Evolutionary conservation across 176 grass and related monocot genomes (phyloP).

Genomic region (Hordeum vulgare): DNA sequence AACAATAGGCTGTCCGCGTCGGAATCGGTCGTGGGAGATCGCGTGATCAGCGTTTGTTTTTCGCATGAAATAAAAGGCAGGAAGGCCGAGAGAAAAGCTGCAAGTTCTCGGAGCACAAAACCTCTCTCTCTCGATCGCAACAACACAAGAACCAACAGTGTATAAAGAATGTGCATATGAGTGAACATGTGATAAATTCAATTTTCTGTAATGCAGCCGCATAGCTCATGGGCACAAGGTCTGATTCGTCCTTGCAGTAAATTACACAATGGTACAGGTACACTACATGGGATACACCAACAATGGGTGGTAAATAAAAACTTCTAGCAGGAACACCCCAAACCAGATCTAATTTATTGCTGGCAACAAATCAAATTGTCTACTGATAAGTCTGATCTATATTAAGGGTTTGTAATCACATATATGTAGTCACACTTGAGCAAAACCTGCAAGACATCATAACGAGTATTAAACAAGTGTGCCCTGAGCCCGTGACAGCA

Average conservation of each 20-base stretch:
- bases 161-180: conserved; percentile 18
- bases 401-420: conserved; percentile 34
- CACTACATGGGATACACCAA: neutral
- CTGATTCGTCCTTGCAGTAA: conserved; percentile 1
- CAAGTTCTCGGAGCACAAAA: too few species aligned
- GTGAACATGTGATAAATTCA: neutral
- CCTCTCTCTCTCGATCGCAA: too few species aligned
- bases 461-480: neutral
- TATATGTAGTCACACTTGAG: conserved; percentile 27
- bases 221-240: neutral
- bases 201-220: conserved; percentile 6
- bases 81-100: too few species aligned
- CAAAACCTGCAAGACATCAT: conserved; percentile 21
- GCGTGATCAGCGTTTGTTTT: too few species aligned
- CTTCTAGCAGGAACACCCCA: neutral
- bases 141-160: neutral
- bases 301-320: neutral
- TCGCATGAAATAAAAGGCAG: too few species aligned
- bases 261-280: conserved; percentile 38
- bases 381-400: conserved; percentile 33
- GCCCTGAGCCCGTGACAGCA: neutral
- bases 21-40: too few species aligned
- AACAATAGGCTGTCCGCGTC: too few species aligned
- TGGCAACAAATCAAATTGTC: conserved; percentile 43
- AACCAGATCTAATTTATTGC: conserved; percentile 37